These are phyloP conservation scores for Penicillium psychrosexuale DNA, from an alignment of 2,329 filamentous ascomycete genomes.

Conservation along the genomic window DNA sequence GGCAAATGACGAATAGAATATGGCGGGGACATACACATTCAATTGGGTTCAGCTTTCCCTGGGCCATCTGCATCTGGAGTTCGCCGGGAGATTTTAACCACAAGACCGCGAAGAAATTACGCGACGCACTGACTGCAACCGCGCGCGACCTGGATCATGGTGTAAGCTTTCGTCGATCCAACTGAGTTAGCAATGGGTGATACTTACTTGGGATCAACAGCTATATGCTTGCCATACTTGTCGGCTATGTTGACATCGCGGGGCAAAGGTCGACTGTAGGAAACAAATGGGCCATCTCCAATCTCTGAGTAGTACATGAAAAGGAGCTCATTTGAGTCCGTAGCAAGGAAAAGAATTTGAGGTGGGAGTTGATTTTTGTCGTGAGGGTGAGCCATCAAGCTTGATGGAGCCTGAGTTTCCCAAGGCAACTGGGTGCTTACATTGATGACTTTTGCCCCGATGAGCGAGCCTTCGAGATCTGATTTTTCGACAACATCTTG, in stretches of 20 bases:
- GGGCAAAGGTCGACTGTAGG: conserved; percentile 59
- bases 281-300: conserved; percentile 57
- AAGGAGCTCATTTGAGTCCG: conserved; percentile 69
- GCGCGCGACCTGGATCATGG: conserved; percentile 47
- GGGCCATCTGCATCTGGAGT: conserved; percentile 52
- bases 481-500: conserved; percentile 72
- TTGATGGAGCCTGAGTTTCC: conserved; percentile 29
- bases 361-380: conserved; percentile 55
- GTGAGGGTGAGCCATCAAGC: conserved; percentile 8
- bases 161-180: background rate
- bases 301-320: conserved; percentile 66
- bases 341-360: conserved; percentile 74
- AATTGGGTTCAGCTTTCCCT: conserved; percentile 58
- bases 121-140: conserved; percentile 67
- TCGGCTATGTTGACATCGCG: conserved; percentile 52
- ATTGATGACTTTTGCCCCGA: conserved; percentile 74
- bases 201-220: conserved; percentile 72
- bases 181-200: background rate
- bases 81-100: conserved; percentile 59
- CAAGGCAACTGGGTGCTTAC: conserved; percentile 44
- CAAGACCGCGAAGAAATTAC: conserved; percentile 68
- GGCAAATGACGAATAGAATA: background rate
- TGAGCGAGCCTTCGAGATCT: conserved; percentile 75
- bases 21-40: conserved; percentile 45
- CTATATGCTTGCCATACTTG: conserved; percentile 63